A percentile compares a stretch with the other conserved stretches of the same genome.
Evolutionary conservation across 768 basidiomycete genomes (phyloP).

Genomic region (Paxillus rubicundulus): DNA sequence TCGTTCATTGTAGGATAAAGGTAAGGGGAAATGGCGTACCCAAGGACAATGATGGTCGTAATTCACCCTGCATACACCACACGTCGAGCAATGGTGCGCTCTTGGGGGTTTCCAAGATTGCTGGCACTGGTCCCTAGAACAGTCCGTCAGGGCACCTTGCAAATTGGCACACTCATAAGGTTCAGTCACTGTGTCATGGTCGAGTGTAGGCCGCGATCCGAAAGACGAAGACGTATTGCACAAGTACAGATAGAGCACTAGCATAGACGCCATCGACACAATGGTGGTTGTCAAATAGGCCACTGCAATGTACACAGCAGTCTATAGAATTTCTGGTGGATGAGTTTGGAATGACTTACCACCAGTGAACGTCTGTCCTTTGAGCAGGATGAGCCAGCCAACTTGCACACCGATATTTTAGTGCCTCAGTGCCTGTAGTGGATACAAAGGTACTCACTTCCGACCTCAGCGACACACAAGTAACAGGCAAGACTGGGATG

Average conservation of each 20-base stretch:
- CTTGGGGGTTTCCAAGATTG: neutral
- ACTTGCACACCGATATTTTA: neutral
- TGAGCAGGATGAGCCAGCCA: neutral
- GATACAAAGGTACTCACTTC: neutral
- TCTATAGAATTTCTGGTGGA: neutral
- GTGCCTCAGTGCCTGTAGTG: neutral
- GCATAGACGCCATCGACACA: neutral
- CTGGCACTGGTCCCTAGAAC: neutral
- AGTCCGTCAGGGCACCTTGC: neutral
- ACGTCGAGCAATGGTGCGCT: neutral
- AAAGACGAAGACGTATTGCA: neutral
- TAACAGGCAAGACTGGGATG: neutral
- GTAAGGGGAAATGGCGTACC: neutral
- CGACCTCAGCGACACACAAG: neutral
- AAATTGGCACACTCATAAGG: neutral
- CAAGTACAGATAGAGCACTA: neutral
- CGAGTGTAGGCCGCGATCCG: neutral
- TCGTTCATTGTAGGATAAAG: neutral
- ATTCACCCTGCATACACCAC: neutral
- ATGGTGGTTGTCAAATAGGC: neutral
- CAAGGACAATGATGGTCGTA: constrained; percentile 1
- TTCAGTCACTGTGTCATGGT: neutral
- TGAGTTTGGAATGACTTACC: neutral
- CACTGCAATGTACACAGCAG: neutral
- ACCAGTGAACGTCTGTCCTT: neutral